Evolutionary conservation across 371 early-diverging fungal genomes (phyloP).

Genomic region (Mucor sp.): DNA sequence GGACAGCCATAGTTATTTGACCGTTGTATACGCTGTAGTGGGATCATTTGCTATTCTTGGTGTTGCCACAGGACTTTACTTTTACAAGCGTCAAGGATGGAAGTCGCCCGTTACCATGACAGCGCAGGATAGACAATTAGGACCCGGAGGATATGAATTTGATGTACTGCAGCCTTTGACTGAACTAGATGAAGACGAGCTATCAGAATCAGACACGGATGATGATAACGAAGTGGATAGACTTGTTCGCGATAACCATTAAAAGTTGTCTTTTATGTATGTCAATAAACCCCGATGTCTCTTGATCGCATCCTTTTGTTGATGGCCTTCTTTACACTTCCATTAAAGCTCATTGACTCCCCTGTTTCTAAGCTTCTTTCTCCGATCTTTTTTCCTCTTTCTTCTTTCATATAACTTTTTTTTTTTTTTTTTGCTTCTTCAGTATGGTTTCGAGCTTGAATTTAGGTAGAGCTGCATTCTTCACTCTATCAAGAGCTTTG

Average conservation of each 20-base stretch:
- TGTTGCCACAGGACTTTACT: constrained; percentile 18
- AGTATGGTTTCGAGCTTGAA: constrained; percentile 12
- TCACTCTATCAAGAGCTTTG: neutral
- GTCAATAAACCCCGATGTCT: neutral
- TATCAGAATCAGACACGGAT: constrained; percentile 15
- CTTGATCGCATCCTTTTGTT: neutral
- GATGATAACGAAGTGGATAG: constrained; percentile 3
- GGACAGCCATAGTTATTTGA: constrained; percentile 1
- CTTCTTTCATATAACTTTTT: constrained; percentile 6
- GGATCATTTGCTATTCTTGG: constrained; percentile 23
- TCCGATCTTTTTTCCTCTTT: constrained; percentile 6
- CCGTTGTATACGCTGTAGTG: constrained; percentile 15
- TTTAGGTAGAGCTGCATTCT: constrained; percentile 9
- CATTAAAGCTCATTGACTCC: neutral
- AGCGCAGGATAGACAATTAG: neutral
- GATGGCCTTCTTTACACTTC: neutral
- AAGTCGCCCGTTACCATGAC: neutral
- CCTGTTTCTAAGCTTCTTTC: constrained; percentile 5
- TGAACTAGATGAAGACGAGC: constrained; percentile 22
- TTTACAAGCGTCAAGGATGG: constrained; percentile 20
- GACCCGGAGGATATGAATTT: constrained; percentile 29
- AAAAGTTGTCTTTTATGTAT: constrained; percentile 2
- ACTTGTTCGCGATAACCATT: constrained; percentile 2
- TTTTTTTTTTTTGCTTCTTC: too few relatives aligned
- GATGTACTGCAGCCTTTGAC: constrained; percentile 28